A percentile compares a stretch with the other conserved stretches of the same genome.
Evolutionary conservation across 352 stramenopile genomes (phyloP).

Genomic region (Pythium dissimile): DNA sequence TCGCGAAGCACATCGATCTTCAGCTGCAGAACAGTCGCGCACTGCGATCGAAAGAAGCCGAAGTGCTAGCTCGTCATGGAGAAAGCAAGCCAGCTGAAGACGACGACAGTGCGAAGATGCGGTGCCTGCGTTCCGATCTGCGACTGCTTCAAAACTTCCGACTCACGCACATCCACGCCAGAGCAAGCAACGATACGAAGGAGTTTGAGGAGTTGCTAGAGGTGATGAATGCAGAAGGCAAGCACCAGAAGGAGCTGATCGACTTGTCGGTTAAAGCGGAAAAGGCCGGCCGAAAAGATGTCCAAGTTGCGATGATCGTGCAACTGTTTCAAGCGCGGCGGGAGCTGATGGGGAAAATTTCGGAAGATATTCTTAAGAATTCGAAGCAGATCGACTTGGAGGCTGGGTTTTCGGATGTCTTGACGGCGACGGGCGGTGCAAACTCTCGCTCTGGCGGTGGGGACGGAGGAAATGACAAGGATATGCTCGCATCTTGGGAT

Average conservation of each 20-base stretch:
- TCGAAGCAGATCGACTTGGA: slow-evolving; percentile 65
- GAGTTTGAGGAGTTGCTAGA: slow-evolving; percentile 6
- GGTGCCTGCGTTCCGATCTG: slow-evolving; percentile 36
- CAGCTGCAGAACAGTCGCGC: slow-evolving; percentile 70
- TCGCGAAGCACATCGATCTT: slow-evolving; percentile 71
- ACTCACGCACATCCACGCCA: slow-evolving; percentile 31
- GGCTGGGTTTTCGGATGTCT: slow-evolving; percentile 1
- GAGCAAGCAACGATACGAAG: slow-evolving; percentile 22
- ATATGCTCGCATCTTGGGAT: slow-evolving; percentile 66
- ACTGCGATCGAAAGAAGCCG: slow-evolving; percentile 50
- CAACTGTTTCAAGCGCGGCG: slow-evolving; percentile 64
- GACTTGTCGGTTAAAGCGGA: slow-evolving; percentile 61
- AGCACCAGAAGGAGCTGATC: slow-evolving; percentile 51
- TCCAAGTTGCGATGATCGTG: slow-evolving; percentile 33
- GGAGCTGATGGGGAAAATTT: slow-evolving; percentile 69
- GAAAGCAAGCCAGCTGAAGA: slow-evolving; percentile 38
- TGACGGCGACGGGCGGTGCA: not conserved
- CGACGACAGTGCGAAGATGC: slow-evolving; percentile 37
- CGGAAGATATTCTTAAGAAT: slow-evolving; percentile 63
- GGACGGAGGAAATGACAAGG: slow-evolving; percentile 27
- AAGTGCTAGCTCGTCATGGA: slow-evolving; percentile 33
- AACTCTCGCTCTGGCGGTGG: not conserved
- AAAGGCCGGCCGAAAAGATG: slow-evolving; percentile 47
- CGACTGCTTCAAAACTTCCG: slow-evolving; percentile 65
- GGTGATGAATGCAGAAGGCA: slow-evolving; percentile 2